phyloP scores from a whole-genome alignment of 306 rosid species.

The Prunus armeniaca region DNA sequence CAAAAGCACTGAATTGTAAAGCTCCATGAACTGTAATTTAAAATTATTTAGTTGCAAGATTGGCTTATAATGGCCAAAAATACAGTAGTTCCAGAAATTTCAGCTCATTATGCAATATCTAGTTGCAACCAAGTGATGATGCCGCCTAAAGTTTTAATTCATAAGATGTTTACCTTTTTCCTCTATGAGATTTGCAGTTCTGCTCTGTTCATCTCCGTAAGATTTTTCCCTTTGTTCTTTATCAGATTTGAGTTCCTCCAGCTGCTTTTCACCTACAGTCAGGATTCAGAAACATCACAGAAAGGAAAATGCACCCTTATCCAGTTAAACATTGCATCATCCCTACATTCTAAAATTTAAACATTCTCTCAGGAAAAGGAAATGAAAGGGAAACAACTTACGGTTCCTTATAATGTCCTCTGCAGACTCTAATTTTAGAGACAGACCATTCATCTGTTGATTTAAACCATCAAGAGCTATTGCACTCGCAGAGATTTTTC shows the following conservation, averaged over 20 bases:
- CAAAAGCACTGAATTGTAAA: slow-evolving; percentile 1
- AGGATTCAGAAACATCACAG: slow-evolving; percentile 30
- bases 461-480: slow-evolving; percentile 63
- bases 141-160: slow-evolving; percentile 10
- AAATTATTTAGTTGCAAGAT: not conserved
- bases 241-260: slow-evolving; percentile 51
- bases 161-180: slow-evolving; percentile 58
- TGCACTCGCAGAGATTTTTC: slow-evolving; percentile 59
- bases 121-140: not conserved
- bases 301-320: not conserved
- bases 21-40: slow-evolving; percentile 2
- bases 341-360: not conserved
- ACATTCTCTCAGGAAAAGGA: not conserved
- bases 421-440: slow-evolving; percentile 59
- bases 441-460: slow-evolving; percentile 62
- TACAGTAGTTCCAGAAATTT: not conserved
- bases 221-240: slow-evolving; percentile 52
- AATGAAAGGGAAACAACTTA: slow-evolving; percentile 32
- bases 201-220: slow-evolving; percentile 53
- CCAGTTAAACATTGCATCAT: not conserved
- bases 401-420: slow-evolving; percentile 61
- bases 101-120: not conserved
- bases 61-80: not conserved
- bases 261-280: slow-evolving; percentile 59
- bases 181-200: slow-evolving; percentile 47